Evolutionary conservation across 1,139 yeast genomes (phyloP).

Genomic region (Hansenula anomala): DNA sequence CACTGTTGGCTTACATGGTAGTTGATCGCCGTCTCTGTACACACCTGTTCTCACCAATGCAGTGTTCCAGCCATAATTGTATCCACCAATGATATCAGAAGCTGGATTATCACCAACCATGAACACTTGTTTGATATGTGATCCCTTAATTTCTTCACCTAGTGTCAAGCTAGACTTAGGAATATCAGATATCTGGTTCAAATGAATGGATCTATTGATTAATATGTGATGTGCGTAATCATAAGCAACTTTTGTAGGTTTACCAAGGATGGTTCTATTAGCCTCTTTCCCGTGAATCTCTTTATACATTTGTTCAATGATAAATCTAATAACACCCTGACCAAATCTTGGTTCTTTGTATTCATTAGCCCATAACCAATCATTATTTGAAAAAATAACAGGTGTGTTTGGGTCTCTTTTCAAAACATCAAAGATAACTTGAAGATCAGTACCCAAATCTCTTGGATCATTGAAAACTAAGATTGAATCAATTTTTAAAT

Average conservation of each 20-base stretch:
- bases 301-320: conserved; percentile 58
- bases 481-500: conserved; percentile 65
- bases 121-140: conserved; percentile 43
- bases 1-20: conserved; percentile 34
- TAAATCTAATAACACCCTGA: conserved; percentile 80
- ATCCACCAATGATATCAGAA: conserved; percentile 88
- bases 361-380: conserved; percentile 87
- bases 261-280: conserved; percentile 67
- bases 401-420: conserved; percentile 64
- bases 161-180: conserved; percentile 13
- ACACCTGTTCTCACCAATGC: conserved; percentile 86
- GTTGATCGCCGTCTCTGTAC: conserved; percentile 61
- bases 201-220: conserved; percentile 48
- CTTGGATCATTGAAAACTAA: conserved; percentile 89
- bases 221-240: conserved; percentile 77
- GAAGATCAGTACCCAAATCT: conserved; percentile 84
- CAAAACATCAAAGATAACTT: conserved; percentile 68
- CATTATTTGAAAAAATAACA: conserved; percentile 81
- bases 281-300: conserved; percentile 46
- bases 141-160: conserved; percentile 15
- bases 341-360: conserved; percentile 80
- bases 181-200: conserved; percentile 22
- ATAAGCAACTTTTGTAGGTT: conserved; percentile 77
- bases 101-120: conserved; percentile 98
- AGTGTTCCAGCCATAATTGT: conserved; percentile 82